Evolutionary conservation across 108 stramenopile genomes (phyloP), one percentile per base, ranked within the genome.

Genomic region (Cyclotella baltica): DNA sequence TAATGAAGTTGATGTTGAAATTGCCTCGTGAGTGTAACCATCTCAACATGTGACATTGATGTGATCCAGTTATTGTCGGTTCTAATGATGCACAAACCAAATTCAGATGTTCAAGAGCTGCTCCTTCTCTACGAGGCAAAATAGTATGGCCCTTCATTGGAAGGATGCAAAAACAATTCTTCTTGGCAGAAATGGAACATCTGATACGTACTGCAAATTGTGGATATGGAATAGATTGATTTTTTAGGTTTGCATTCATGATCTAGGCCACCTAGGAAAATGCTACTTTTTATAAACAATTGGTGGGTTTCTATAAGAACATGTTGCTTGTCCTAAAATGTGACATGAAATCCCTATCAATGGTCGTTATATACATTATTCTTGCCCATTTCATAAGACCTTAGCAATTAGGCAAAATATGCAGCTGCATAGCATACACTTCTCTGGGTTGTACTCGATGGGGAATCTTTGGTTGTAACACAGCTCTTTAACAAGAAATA

Each of bases 401-500:
- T 18, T 85, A 70, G 65, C 93, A 94, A 20, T 87, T 77, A 16
- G 71, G 43, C 18, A 88, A 73, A n/a, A n/a, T 18, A 87, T 89
- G 51, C 93, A 94, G 58, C 85, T 47, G 67, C 93, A 94, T 25
- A 86, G 80, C 51, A 94, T 87, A 55, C 90, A 72, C 65, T 92
- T 91, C 27, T 62, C 27, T 43, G 78, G 64, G 66, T 92, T 88
- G 61, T 72, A 84, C 67, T 94, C 93, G n/a, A 89, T 62, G 8
- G 87, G 83, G 63, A 99, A 99, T 72, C 97, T 97, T 87, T 99
- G 98, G 80, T 99, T 97, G 75, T 99, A 99, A 50, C 88, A 92
- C 29, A 99, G 88, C 87, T 99, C 98, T 85, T 57, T 25, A 3
- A 62, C 1, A 62, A 35, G 11, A 36, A 3, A 36, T 22, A 34